phyloP scores from a whole-genome alignment of 192 early-diverging fungal species.

The Podochytrium sp. region DNA sequence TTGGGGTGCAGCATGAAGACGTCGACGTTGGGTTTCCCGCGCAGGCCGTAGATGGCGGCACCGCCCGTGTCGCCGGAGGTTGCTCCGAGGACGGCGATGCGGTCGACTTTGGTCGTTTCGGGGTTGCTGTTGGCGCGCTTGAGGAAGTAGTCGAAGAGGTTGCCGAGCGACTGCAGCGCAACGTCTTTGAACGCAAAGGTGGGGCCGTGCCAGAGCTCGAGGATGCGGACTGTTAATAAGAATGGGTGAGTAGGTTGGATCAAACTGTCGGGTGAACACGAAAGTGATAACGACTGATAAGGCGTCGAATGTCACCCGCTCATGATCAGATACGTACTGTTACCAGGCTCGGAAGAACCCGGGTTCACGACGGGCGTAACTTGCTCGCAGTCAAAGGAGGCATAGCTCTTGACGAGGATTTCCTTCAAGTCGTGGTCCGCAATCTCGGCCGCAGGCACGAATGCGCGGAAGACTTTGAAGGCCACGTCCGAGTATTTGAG shows the following conservation, averaged over 20 bases:
- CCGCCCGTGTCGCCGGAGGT: conserved; percentile 97
- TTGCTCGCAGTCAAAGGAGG: background rate
- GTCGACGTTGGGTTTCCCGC: conserved; percentile 88
- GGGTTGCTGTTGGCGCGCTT: conserved; percentile 46
- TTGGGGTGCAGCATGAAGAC: conserved; percentile 94
- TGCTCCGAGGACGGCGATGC: conserved; percentile 88
- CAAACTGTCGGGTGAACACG: too few species aligned
- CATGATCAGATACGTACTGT: conserved; percentile 10
- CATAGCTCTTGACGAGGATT: conserved; percentile 52
- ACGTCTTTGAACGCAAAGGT: conserved; percentile 99
- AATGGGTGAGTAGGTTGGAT: background rate
- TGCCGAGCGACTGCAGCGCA: conserved; percentile 93
- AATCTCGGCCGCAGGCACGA: conserved; percentile 80
- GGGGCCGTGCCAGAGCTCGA: conserved; percentile 97
- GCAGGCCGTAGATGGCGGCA: conserved; percentile 95
- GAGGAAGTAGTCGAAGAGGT: conserved; percentile 98
- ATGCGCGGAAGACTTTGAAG: conserved; percentile 79
- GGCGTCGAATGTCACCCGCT: too few species aligned
- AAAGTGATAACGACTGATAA: too few species aligned
- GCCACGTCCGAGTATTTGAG: conserved; percentile 85
- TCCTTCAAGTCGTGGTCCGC: conserved; percentile 67
- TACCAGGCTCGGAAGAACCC: conserved; percentile 4
- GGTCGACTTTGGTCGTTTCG: background rate
- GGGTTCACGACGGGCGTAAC: conserved; percentile 19
- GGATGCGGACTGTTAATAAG: conserved; percentile 44